Evolutionary conservation across 169 alveolate species (phyloP).

Genomic region (Plasmodium inui): DNA sequence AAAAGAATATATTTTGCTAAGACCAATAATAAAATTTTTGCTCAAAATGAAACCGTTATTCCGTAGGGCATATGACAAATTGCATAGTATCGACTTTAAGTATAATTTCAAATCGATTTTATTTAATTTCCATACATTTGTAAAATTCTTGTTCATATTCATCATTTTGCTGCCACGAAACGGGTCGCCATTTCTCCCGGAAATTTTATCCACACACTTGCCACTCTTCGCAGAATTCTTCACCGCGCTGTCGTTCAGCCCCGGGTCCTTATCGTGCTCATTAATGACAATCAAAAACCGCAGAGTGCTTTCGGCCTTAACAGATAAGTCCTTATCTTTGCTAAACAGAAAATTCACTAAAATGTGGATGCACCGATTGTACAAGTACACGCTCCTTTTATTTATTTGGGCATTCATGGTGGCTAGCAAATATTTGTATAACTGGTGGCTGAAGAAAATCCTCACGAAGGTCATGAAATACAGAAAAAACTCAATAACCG

Average conservation of each 20-base stretch:
- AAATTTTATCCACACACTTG: not conserved
- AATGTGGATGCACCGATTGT: constrained; percentile 52
- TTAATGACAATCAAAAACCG: constrained; percentile 2
- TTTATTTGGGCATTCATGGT: not conserved
- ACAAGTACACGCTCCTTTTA: constrained; percentile 16
- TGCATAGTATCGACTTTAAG: constrained; percentile 31
- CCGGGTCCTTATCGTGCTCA: constrained; percentile 27
- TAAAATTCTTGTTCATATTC: constrained; percentile 7
- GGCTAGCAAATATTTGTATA: constrained; percentile 18
- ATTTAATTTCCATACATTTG: constrained; percentile 32
- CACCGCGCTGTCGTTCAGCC: not conserved
- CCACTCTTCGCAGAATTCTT: not conserved
- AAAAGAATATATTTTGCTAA: constrained; percentile 59
- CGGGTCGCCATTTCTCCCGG: not conserved
- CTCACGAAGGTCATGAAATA: constrained; percentile 39
- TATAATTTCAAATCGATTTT: constrained; percentile 41
- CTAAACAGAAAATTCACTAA: constrained; percentile 58
- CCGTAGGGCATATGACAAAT: constrained; percentile 47
- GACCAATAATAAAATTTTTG: constrained; percentile 48
- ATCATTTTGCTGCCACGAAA: not conserved
- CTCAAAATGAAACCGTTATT: constrained; percentile 27
- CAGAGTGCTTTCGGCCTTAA: constrained; percentile 27
- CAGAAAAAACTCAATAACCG: constrained; percentile 23
- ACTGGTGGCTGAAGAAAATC: constrained; percentile 35
- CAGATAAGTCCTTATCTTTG: constrained; percentile 11